These are phyloP conservation scores for Handroanthus guayacan DNA, from an alignment of 257 asterid species.

Conservation along the genomic window DNA sequence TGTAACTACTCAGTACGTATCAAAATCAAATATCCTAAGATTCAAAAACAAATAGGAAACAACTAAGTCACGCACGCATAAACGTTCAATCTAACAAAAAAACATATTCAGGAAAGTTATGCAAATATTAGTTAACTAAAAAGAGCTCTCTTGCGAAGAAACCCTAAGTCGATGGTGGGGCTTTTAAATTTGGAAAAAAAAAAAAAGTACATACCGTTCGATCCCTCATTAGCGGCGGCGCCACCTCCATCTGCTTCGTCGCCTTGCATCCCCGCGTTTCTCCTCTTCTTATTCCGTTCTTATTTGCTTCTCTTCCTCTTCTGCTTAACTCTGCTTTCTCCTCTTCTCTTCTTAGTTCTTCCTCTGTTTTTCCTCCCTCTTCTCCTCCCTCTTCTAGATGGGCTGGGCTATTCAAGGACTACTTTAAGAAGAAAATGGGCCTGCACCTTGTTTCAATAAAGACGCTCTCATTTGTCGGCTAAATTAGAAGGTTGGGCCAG, in stretches of 20 bases:
- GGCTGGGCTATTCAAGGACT: slow-evolving; percentile 15
- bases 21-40: background rate
- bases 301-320: background rate
- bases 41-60: background rate
- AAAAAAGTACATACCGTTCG: slow-evolving; percentile 30
- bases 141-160: background rate
- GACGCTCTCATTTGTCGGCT: background rate
- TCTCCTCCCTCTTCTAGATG: background rate
- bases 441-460: background rate
- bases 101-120: background rate
- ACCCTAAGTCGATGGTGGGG: background rate
- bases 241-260: slow-evolving; percentile 42
- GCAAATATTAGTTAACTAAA: background rate
- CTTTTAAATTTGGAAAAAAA: background rate
- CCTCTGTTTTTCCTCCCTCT: background rate
- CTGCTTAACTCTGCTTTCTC: background rate
- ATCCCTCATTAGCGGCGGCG: slow-evolving; percentile 30
- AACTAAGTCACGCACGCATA: background rate
- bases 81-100: background rate
- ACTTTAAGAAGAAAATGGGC: background rate
- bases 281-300: background rate
- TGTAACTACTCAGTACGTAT: slow-evolving; percentile 8
- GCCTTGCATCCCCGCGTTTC: slow-evolving; percentile 35
- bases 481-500: background rate
- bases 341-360: background rate